These are phyloP conservation scores for Phytophthora lateralis DNA, from an alignment of 352 stramenopile species.

Conservation along the genomic window DNA sequence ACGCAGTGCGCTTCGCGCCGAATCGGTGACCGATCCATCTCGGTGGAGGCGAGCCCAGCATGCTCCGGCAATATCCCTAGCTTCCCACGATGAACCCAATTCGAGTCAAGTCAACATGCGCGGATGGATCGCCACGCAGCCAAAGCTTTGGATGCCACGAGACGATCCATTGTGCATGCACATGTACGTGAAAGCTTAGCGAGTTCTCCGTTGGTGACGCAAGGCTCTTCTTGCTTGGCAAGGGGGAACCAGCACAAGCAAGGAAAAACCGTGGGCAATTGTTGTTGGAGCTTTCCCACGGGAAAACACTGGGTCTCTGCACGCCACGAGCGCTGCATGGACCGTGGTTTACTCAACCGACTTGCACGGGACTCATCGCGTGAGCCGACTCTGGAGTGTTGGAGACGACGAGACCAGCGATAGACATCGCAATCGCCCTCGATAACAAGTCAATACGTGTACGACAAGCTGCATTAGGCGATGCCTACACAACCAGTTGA, in stretches of 20 bases:
- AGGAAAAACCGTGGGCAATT: conserved; percentile 3
- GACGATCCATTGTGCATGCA: too few relatives aligned
- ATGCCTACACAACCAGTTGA: too few relatives aligned
- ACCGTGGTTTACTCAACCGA: conserved; percentile 4
- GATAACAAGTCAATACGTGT: neutral
- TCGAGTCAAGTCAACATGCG: conserved; percentile 13
- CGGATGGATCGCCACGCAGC: too few relatives aligned
- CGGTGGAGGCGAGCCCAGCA: conserved; percentile 10
- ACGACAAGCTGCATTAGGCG: too few relatives aligned
- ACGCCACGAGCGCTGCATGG: neutral
- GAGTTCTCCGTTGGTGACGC: too few relatives aligned
- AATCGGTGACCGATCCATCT: conserved; percentile 2
- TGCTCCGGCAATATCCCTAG: conserved; percentile 15
- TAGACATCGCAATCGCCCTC: too few relatives aligned
- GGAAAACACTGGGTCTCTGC: conserved; percentile 7
- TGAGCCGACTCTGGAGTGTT: conserved; percentile 1
- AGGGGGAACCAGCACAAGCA: conserved; percentile 11
- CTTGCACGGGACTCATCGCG: conserved; percentile 11
- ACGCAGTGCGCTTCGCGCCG: neutral
- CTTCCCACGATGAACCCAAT: conserved; percentile 18
- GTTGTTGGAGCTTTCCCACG: neutral
- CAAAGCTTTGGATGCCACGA: too few relatives aligned
- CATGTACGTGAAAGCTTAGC: too few relatives aligned
- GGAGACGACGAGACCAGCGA: too few relatives aligned
- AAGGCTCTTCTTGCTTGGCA: too few relatives aligned